Conservation (phyloP, 768 basidiomycete species). For the Boletellus emodensis region DNA sequence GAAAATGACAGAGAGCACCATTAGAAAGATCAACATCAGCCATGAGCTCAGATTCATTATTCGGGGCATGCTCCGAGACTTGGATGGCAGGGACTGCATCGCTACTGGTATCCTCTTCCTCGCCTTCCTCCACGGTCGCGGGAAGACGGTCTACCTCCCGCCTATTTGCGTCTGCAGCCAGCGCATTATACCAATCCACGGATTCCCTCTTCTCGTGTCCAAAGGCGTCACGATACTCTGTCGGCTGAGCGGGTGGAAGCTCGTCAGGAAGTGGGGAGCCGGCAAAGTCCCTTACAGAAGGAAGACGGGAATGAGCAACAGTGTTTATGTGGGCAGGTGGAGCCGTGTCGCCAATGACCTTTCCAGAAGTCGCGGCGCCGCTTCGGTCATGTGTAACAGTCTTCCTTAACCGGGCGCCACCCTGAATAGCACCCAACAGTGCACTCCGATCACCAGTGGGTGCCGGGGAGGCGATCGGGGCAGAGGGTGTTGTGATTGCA, state of each 20-base stretch:
- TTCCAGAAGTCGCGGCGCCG: slow-evolving; percentile 62
- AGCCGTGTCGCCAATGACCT: slow-evolving; percentile 69
- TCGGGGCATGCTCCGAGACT: slow-evolving; percentile 44
- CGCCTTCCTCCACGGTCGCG: slow-evolving; percentile 58
- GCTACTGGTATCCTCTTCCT: slow-evolving; percentile 39
- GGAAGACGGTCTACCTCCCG: slow-evolving; percentile 43
- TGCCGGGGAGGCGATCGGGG: slow-evolving; percentile 34
- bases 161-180: slow-evolving; percentile 64
- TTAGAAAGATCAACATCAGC: slow-evolving; percentile 67
- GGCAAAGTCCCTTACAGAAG: not conserved
- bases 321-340: slow-evolving; percentile 67
- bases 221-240: slow-evolving; percentile 15
- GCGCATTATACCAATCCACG: slow-evolving; percentile 87
- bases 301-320: slow-evolving; percentile 36
- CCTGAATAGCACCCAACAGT: slow-evolving; percentile 75
- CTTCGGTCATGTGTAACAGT: slow-evolving; percentile 84
- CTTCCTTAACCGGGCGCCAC: slow-evolving; percentile 67
- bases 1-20: slow-evolving; percentile 38
- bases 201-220: slow-evolving; percentile 60
- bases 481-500: slow-evolving; percentile 22
- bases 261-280: slow-evolving; percentile 22
- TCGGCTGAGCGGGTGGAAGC: slow-evolving; percentile 8
- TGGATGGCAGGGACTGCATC: slow-evolving; percentile 51
- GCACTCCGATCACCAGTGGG: slow-evolving; percentile 56
- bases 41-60: slow-evolving; percentile 47